Percentiles rank a stretch among this genome's conserved stretches.
Conservation (phyloP, 768 basidiomycete species). For the Tylopilus sp. region DNA sequence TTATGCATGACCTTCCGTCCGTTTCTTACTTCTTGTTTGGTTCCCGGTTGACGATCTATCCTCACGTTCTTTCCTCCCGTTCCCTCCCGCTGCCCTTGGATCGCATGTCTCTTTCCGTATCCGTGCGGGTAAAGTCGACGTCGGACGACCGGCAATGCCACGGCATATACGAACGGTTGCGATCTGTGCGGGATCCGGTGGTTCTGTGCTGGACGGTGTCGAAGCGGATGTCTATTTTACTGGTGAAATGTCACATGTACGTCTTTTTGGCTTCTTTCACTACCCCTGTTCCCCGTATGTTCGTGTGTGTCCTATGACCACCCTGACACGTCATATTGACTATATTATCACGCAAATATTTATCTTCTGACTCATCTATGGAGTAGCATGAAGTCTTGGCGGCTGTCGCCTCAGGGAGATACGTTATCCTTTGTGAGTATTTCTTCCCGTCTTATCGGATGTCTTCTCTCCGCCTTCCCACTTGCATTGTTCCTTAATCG, state of each 20-base stretch:
- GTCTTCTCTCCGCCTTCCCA: not conserved
- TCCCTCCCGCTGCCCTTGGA: slow-evolving; percentile 5
- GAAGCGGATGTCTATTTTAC: slow-evolving; percentile 88
- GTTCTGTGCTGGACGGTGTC: slow-evolving; percentile 65
- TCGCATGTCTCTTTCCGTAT: slow-evolving; percentile 9
- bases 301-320: not conserved
- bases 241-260: slow-evolving; percentile 88
- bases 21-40: slow-evolving; percentile 2
- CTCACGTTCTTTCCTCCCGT: slow-evolving; percentile 17
- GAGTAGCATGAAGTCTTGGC: slow-evolving; percentile 84
- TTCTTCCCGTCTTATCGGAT: not conserved
- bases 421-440: slow-evolving; percentile 79
- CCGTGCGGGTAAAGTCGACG: slow-evolving; percentile 50
- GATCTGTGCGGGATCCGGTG: slow-evolving; percentile 90
- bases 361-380: not conserved
- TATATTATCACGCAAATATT: not conserved
- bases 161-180: slow-evolving; percentile 59
- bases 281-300: not conserved
- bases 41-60: slow-evolving; percentile 17
- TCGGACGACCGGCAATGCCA: slow-evolving; percentile 47
- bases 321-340: slow-evolving; percentile 13
- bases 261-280: slow-evolving; percentile 27
- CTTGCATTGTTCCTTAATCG: not conserved
- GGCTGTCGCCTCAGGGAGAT: slow-evolving; percentile 67
- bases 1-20: not conserved